Percentiles rank a stretch among this genome's conserved stretches.
phyloP scores from a whole-genome alignment of 139 green algal species.

The Pseudopediastrum boryanum region DNA sequence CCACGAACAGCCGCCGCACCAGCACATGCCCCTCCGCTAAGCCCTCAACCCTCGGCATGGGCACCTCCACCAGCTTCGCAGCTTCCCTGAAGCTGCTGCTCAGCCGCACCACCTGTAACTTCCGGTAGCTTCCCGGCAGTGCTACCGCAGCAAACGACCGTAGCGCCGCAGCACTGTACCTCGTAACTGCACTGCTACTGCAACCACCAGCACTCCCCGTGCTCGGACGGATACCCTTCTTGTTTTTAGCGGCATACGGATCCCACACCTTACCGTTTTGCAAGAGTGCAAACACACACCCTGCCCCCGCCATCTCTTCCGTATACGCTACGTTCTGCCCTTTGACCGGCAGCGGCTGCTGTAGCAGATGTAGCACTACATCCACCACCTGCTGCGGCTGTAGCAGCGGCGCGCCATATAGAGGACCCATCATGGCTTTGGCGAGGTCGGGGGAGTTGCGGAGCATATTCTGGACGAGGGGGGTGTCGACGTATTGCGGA shows the following conservation, averaged over 20 bases:
- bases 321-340: background rate
- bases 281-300: conserved; percentile 58
- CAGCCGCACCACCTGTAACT: conserved; percentile 56
- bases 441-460: no score
- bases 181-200: no score
- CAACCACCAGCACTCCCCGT: no score
- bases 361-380: conserved; percentile 8
- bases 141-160: conserved; percentile 33
- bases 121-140: conserved; percentile 36
- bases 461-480: no score
- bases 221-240: no score
- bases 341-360: background rate
- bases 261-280: no score
- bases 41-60: no score
- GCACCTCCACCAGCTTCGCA: conserved; percentile 50
- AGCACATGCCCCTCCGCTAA: conserved; percentile 62
- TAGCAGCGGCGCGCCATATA: conserved; percentile 26
- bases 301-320: conserved; percentile 33
- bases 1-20: conserved; percentile 64
- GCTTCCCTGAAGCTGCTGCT: conserved; percentile 66
- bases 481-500: conserved; percentile 55
- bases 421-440: conserved; percentile 39
- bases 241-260: no score
- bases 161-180: background rate
- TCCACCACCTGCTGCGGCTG: conserved; percentile 37